phyloP scores from a whole-genome alignment of 208 protist genomes.

The Acanthamoeba healyi region DNA sequence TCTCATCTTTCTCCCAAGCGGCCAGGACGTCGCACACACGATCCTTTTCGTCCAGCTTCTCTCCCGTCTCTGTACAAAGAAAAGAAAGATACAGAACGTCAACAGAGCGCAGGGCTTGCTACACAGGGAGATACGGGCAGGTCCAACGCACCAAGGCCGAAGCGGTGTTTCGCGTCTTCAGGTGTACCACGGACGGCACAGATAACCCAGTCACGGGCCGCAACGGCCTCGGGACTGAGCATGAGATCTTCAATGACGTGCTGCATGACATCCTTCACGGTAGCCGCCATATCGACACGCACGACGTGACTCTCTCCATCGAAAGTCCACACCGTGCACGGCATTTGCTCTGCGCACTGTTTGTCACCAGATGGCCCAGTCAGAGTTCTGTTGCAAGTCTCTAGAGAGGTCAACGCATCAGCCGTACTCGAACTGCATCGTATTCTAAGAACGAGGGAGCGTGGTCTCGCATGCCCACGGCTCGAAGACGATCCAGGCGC shows the following conservation, averaged over 20 bases:
- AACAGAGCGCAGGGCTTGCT: too few relatives aligned
- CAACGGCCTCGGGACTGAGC: not conserved
- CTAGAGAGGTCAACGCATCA: too few relatives aligned
- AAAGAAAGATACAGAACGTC: too few relatives aligned
- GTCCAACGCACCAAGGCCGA: not conserved
- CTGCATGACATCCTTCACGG: not conserved
- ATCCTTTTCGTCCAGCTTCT: not conserved
- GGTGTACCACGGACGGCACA: not conserved
- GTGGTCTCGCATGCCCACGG: not conserved
- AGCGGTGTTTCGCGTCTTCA: not conserved
- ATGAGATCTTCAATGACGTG: not conserved
- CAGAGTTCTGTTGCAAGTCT: too few relatives aligned
- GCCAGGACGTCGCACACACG: constrained; percentile 13
- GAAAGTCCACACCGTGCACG: constrained; percentile 3
- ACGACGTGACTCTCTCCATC: not conserved
- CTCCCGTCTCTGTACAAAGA: not conserved
- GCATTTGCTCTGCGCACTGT: not conserved
- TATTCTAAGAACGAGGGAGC: not conserved
- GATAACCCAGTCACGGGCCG: not conserved
- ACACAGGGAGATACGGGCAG: too few relatives aligned
- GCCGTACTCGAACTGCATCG: constrained; percentile 14
- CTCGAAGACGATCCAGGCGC: not conserved
- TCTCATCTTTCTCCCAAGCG: not conserved
- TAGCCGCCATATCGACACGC: constrained; percentile 20
- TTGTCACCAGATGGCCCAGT: too few relatives aligned